These are phyloP conservation scores for Phaseolus lunatus DNA, from an alignment of 306 rosid genomes.

Conservation along the genomic window DNA sequence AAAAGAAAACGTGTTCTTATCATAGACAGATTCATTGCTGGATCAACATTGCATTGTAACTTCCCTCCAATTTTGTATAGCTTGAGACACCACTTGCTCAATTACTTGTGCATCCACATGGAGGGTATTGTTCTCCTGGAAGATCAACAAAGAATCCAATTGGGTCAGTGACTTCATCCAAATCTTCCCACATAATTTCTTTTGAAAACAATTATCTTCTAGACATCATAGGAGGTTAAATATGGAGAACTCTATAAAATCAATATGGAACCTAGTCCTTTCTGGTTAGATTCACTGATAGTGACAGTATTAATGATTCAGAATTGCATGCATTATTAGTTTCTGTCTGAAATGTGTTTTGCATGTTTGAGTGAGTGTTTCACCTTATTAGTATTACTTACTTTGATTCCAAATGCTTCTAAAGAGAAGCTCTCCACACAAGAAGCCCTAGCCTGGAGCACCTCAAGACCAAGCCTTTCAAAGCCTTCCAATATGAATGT, in stretches of 20 bases:
- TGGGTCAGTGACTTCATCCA: slow-evolving; percentile 21
- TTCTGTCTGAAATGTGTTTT: neutral
- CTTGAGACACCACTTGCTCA: slow-evolving; percentile 50
- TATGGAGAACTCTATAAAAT: no score
- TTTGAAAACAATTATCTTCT: no score
- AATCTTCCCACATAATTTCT: neutral
- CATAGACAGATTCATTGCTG: neutral
- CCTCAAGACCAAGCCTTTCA: slow-evolving; percentile 65
- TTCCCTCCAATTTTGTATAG: slow-evolving; percentile 58
- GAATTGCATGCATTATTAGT: neutral
- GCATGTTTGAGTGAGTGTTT: neutral
- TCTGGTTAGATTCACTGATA: neutral
- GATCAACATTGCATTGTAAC: slow-evolving; percentile 37
- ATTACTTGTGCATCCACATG: slow-evolving; percentile 47
- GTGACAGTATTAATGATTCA: neutral
- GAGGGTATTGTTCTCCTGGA: slow-evolving; percentile 35
- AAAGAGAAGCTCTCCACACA: slow-evolving; percentile 52
- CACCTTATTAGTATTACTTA: slow-evolving; percentile 31
- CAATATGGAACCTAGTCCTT: no score
- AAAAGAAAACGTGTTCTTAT: slow-evolving; percentile 7
- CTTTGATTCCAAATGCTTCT: slow-evolving; percentile 57
- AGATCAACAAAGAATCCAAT: slow-evolving; percentile 17
- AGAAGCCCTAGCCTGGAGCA: slow-evolving; percentile 64
- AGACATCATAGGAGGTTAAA: no score
- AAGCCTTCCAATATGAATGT: slow-evolving; percentile 64